phyloP scores from a whole-genome alignment of 352 stramenopile genomes.

The Phytophthora sp. region DNA sequence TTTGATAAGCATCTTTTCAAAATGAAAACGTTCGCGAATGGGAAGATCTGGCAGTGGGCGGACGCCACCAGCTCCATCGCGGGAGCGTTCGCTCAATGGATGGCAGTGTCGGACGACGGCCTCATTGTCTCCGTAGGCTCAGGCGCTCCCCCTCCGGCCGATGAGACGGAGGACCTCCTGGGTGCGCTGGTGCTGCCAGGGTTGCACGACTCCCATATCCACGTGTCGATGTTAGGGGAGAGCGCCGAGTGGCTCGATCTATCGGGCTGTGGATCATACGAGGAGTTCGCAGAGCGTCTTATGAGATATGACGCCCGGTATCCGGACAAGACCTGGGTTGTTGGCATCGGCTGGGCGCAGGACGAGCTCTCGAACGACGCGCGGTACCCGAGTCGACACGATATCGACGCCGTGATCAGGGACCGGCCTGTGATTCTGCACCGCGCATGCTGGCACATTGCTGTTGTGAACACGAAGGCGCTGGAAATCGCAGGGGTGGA shows the following conservation, averaged over 20 bases:
- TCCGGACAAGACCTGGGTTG: slow-evolving; percentile 76
- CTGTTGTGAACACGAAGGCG: slow-evolving; percentile 85
- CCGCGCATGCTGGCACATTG: slow-evolving; percentile 91
- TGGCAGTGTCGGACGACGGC: slow-evolving; percentile 62
- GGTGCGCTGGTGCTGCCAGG: slow-evolving; percentile 81
- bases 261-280: slow-evolving; percentile 70
- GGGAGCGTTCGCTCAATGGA: slow-evolving; percentile 52
- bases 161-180: slow-evolving; percentile 50
- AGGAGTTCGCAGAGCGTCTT: slow-evolving; percentile 67
- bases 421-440: slow-evolving; percentile 82
- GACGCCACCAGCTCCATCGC: slow-evolving; percentile 5
- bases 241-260: slow-evolving; percentile 87
- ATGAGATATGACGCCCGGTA: slow-evolving; percentile 61
- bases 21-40: slow-evolving; percentile 61
- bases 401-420: slow-evolving; percentile 79
- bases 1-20: slow-evolving; percentile 28
- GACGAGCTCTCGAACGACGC: slow-evolving; percentile 67
- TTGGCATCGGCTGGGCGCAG: slow-evolving; percentile 90
- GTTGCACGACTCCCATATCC: slow-evolving; percentile 90
- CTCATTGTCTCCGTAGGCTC: slow-evolving; percentile 45
- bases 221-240: slow-evolving; percentile 87
- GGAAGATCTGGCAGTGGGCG: slow-evolving; percentile 76
- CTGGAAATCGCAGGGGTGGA: slow-evolving; percentile 73
- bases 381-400: slow-evolving; percentile 71
- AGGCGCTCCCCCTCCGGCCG: slow-evolving; percentile 17